phyloP scores from a whole-genome alignment of 495 filamentous ascomycete species.

The Neurospora sp. region DNA sequence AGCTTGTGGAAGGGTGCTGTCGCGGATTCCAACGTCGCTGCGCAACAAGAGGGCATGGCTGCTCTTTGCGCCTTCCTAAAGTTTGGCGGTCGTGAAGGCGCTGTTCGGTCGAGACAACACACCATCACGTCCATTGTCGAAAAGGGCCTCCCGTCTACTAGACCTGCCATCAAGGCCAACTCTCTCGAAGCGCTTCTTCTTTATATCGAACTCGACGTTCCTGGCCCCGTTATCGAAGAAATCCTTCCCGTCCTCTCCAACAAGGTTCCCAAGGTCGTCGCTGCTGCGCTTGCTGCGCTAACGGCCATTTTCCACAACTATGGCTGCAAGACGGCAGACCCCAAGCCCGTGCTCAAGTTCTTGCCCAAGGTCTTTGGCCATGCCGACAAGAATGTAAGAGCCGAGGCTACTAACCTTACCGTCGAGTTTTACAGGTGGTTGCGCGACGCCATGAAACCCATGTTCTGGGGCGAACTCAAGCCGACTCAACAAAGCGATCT shows the following conservation, averaged over 20 bases:
- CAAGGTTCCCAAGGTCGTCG: slow-evolving; percentile 91
- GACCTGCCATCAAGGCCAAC: slow-evolving; percentile 79
- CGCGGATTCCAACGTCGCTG: slow-evolving; percentile 93
- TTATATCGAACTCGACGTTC: slow-evolving; percentile 80
- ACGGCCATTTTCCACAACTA: slow-evolving; percentile 82
- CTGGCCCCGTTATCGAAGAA: slow-evolving; percentile 82
- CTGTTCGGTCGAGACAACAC: slow-evolving; percentile 64
- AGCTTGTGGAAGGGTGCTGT: slow-evolving; percentile 86
- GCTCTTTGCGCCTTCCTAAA: slow-evolving; percentile 85
- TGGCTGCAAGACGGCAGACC: slow-evolving; percentile 92
- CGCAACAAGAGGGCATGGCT: slow-evolving; percentile 84
- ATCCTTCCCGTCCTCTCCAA: slow-evolving; percentile 75
- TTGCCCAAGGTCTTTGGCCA: slow-evolving; percentile 90
- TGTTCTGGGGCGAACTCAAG: slow-evolving; percentile 95
- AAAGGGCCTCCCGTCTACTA: slow-evolving; percentile 79
- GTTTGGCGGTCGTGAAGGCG: slow-evolving; percentile 69
- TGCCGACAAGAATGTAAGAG: slow-evolving; percentile 96
- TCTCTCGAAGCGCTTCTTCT: slow-evolving; percentile 79
- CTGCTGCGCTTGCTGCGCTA: slow-evolving; percentile 69
- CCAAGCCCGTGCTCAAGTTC: slow-evolving; percentile 85
- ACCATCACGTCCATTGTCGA: slow-evolving; percentile 75
- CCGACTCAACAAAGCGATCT: slow-evolving; percentile 90
- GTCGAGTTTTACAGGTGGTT: slow-evolving; percentile 97
- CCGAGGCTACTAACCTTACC: slow-evolving; percentile 82
- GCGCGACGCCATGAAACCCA: slow-evolving; percentile 92